Base-by-base conservation (phyloP, 2,329 filamentous ascomycete species). In the Sporothrix curviconia region DNA sequence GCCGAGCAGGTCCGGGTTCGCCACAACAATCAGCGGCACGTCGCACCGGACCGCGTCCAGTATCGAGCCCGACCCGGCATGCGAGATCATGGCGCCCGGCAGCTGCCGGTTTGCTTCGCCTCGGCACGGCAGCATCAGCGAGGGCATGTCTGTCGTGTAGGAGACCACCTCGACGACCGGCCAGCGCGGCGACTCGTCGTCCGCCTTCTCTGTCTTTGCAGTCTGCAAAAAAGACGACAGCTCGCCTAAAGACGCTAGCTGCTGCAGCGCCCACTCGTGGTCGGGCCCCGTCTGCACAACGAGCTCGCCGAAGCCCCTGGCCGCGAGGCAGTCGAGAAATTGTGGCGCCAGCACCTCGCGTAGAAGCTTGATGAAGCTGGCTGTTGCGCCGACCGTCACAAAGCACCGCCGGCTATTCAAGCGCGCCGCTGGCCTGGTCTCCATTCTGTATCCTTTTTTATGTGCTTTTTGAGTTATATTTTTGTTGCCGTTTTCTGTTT, bases 51-150 rank as follows among this genome's bases (percentile, higher is more conserved):
- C 81, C 0, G 86, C 90, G 68, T 92, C 90, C 0, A 97, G 78
- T 28, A 97, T 91, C 3, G 90, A 91, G 8, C 94, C 94, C 12
- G 92, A 92, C 15, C 92, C 94, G 62, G 91, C 92, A 75, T 99
- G 94, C 44, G 87, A 90, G 59, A 99, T 87, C 32, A 96, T 82
- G 17, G 94, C 74, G 0, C 94, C 94, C 7, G 84, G 80, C 0
- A 67, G 70, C 12, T 77, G 71, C 11, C 11, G 12, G 15, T 73
- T 73, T 4, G 53, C 32, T 19, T 58, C 62, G 12, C 70, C 71
- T 42, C 79, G 76, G 64, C 81, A 83, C 15, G 74, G 68, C 2
- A 69, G 67, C 78, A 94, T 87, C 64, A 84, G 78, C 7, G 71
- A 62, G 4, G 71, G 71, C 49, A 95, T 72, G 1, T 85, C 81